Evolutionary conservation across 495 filamentous ascomycete genomes (phyloP), one percentile per base, ranked within the genome.

Genomic region (Neurospora sp.): DNA sequence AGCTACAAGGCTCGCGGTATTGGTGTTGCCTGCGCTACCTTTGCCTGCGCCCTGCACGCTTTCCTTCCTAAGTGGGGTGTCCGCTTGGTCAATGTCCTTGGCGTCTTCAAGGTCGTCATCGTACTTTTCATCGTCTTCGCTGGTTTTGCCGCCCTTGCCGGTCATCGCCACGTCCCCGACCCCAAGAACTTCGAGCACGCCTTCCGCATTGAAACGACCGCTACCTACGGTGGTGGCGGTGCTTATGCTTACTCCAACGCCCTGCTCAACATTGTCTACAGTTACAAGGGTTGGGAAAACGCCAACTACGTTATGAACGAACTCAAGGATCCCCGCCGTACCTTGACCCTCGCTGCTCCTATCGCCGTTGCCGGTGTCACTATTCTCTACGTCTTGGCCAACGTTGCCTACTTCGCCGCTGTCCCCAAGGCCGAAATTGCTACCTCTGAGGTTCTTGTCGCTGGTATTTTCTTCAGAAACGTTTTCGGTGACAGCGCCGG

Each of bases 41-140:
- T 90, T 37, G 86, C 89, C 0, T 88, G 87, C 73, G 74, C 87
- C 16, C 79, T 91, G n/a, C 89, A 92, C 74, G 79, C 87, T 0
- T 78, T 82, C 8, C 83, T 87, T 2, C 82, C 88, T 38, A 89
- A 88, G 80, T 88, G 88, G 83, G 90, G 90, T 9, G 83, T 92
- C 65, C 82, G 85, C 16, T 83, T 91, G 6, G 86, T 87, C 44
- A 91, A 91, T 78, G 73, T 88, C 2, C 85, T 93, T 1, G 90
- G 89, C 22, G 80, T 90, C 12, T 83, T 90, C 81, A 92, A 93
- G 78, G 84, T 92, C 65, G 76, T 87, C 6, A 85, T 92, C 69
- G 83, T 92, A 14, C 41, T 89, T n/a, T 83, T 91, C 70, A 88
- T 92, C 68, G 82, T 90, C n/a, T 82, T 90, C 44, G 79, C 86